Evolutionary conservation across 805 yeast genomes (phyloP).

Genomic region (Pichia sporocuriosa): DNA sequence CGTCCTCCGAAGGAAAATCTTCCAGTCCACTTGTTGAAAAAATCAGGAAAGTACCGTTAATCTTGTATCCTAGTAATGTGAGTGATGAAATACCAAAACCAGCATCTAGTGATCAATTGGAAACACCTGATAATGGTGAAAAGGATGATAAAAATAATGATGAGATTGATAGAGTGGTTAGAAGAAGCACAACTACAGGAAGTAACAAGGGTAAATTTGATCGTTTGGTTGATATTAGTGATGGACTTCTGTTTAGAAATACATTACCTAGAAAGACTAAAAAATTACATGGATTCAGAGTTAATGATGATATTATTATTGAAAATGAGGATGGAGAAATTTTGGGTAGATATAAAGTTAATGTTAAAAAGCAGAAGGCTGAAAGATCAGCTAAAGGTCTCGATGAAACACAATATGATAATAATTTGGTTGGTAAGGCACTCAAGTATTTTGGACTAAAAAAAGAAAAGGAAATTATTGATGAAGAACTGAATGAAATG

Average conservation of each 20-base stretch:
- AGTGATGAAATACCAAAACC: conserved; percentile 4
- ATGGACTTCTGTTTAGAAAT: conserved; percentile 8
- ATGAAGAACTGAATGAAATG: conserved; percentile 18
- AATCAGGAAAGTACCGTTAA: no score
- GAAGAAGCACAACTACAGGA: background rate
- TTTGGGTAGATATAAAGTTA: conserved; percentile 72
- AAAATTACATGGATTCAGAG: conserved; percentile 62
- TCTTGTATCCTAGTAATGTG: no score
- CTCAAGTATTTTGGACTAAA: conserved; percentile 24
- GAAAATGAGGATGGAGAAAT: conserved; percentile 93
- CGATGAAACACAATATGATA: conserved; percentile 7
- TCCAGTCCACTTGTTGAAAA: no score
- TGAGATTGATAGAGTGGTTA: background rate
- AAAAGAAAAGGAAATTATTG: conserved; percentile 14
- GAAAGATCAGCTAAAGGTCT: conserved; percentile 6
- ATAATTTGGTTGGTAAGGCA: conserved; percentile 17
- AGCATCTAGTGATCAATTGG: conserved; percentile 1
- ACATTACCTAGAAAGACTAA: conserved; percentile 12
- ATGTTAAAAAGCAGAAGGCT: conserved; percentile 31
- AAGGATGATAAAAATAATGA: background rate
- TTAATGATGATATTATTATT: conserved; percentile 70
- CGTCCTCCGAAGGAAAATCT: no score
- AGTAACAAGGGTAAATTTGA: conserved; percentile 6
- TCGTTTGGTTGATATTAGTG: conserved; percentile 8
- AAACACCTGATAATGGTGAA: no score